Conservation (phyloP, 768 basidiomycete genomes). For the Megacollybia marginata region DNA sequence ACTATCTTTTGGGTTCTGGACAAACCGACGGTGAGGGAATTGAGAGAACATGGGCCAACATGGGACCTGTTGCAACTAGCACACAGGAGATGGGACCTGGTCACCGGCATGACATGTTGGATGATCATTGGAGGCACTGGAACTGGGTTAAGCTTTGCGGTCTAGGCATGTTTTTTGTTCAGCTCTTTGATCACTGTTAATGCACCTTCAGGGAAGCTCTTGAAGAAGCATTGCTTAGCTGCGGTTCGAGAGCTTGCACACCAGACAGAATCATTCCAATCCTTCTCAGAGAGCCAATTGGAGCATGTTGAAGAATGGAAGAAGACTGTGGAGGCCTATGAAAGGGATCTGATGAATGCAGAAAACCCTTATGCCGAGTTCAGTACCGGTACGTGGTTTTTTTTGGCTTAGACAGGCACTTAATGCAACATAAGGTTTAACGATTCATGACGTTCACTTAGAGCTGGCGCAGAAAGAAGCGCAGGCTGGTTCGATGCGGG, state of each 20-base stretch:
- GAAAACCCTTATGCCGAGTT: too few relatives aligned
- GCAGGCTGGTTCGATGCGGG: too few relatives aligned
- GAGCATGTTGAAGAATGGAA: neutral
- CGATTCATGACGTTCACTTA: too few relatives aligned
- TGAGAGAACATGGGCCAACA: constrained; percentile 7
- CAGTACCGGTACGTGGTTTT: too few relatives aligned
- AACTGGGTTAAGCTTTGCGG: constrained; percentile 3
- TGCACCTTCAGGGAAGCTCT: too few relatives aligned
- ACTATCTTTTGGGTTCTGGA: constrained; percentile 2
- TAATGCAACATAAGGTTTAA: too few relatives aligned
- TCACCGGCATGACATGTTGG: too few relatives aligned
- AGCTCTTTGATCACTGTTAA: too few relatives aligned
- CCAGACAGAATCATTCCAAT: neutral
- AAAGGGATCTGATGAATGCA: too few relatives aligned
- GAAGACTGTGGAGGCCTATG: neutral
- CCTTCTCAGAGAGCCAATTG: neutral
- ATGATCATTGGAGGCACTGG: constrained; percentile 1
- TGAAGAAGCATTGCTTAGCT: neutral
- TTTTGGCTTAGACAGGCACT: too few relatives aligned
- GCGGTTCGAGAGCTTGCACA: neutral
- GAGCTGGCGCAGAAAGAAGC: too few relatives aligned
- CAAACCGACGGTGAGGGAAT: constrained; percentile 10
- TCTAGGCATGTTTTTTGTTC: constrained; percentile 2
- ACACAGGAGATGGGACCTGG: constrained; percentile 9
- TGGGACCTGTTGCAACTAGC: constrained; percentile 1